Evolutionary conservation across 495 filamentous ascomycete species (phyloP).

Genomic region (Penicillium coffeae): DNA sequence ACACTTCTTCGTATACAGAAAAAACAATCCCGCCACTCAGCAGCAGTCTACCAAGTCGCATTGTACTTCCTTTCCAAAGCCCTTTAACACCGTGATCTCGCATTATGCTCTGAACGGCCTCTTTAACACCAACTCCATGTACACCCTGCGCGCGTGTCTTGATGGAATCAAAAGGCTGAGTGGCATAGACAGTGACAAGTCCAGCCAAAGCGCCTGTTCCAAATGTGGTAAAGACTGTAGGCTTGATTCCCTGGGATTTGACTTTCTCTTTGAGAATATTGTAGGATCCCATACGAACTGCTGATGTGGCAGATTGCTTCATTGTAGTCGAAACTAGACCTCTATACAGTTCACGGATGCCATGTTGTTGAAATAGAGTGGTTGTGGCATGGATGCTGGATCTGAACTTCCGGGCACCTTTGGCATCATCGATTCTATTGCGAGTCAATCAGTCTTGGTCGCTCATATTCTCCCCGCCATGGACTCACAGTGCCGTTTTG

Average conservation of each 20-base stretch:
- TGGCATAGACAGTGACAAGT: slow-evolving; percentile 56
- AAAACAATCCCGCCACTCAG: slow-evolving; percentile 65
- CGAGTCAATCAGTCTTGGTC: neutral
- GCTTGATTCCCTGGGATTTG: slow-evolving; percentile 35
- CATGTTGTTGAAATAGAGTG: slow-evolving; percentile 46
- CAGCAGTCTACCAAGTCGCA: slow-evolving; percentile 60
- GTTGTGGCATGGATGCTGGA: slow-evolving; percentile 48
- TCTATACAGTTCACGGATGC: slow-evolving; percentile 52
- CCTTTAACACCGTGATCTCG: slow-evolving; percentile 54
- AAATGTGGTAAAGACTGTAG: slow-evolving; percentile 51
- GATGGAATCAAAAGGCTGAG: slow-evolving; percentile 65
- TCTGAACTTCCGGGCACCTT: slow-evolving; percentile 45
- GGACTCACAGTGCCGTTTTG: slow-evolving; percentile 56
- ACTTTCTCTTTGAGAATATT: slow-evolving; percentile 62
- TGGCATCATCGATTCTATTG: slow-evolving; percentile 62
- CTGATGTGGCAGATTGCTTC: slow-evolving; percentile 64
- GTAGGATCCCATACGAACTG: slow-evolving; percentile 63
- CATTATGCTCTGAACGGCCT: slow-evolving; percentile 50
- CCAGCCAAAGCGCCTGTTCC: slow-evolving; percentile 59
- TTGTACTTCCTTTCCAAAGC: slow-evolving; percentile 65
- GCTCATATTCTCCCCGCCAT: neutral
- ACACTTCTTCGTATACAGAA: slow-evolving; percentile 57
- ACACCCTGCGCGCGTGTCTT: slow-evolving; percentile 62
- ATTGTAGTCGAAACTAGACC: slow-evolving; percentile 60
- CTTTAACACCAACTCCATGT: slow-evolving; percentile 42